Conservation (phyloP, 2,329 filamentous ascomycete species). For the Didymella exigua region DNA sequence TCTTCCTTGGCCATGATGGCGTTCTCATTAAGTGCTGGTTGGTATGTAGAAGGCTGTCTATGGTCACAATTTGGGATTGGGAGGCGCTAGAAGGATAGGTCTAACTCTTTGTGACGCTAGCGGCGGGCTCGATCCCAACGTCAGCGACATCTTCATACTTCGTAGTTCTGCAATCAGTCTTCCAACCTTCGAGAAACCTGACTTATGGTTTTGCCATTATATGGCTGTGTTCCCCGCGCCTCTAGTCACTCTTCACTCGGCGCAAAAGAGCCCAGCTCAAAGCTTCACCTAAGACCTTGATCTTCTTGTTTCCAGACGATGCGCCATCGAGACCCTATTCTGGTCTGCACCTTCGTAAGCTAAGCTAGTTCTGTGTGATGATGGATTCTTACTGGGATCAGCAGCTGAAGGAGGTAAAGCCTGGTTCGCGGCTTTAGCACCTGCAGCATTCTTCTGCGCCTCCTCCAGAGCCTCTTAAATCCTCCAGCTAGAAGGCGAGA, state of each 20-base stretch:
- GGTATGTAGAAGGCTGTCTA: neutral
- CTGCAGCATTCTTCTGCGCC: neutral
- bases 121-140: neutral
- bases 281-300: neutral
- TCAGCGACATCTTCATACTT: neutral
- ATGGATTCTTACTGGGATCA: neutral
- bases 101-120: constrained; percentile 2
- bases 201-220: too few species aligned
- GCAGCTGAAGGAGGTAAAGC: neutral
- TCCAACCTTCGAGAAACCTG: neutral
- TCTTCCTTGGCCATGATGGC: constrained; percentile 44
- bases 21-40: neutral
- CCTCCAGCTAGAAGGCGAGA: neutral
- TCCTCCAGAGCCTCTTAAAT: neutral
- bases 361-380: too few species aligned
- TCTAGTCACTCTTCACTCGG: neutral
- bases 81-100: neutral
- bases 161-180: neutral
- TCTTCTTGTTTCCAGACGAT: neutral
- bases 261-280: neutral
- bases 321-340: neutral
- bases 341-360: neutral
- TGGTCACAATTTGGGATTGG: neutral
- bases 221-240: neutral
- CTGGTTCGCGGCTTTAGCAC: neutral